Percentiles rank a stretch among this genome's conserved stretches.
Conservation (phyloP, 352 stramenopile genomes). For the Pythium guiyangense region DNA sequence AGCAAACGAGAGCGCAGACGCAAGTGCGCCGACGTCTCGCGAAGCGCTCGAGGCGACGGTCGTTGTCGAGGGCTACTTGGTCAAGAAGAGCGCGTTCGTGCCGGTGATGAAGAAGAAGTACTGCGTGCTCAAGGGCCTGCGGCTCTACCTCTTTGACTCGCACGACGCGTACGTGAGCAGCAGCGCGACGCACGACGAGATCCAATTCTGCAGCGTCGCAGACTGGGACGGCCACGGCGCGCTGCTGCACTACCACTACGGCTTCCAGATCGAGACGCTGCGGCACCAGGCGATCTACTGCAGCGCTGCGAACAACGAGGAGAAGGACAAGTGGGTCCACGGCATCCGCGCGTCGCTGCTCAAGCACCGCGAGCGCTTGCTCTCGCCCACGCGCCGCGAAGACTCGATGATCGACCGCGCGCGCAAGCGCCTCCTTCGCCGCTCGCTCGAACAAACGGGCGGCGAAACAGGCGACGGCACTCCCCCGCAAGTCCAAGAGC, state of each 20-base stretch:
- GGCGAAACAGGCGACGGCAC: not conserved
- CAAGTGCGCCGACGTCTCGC: not conserved
- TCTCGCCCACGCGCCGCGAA: conserved; percentile 21
- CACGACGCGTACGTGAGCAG: conserved; percentile 32
- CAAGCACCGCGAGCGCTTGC: conserved; percentile 25
- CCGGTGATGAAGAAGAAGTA: conserved; percentile 65
- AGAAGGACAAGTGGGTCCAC: conserved; percentile 64
- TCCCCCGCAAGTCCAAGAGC: not conserved
- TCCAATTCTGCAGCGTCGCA: conserved; percentile 35
- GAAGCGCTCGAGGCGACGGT: conserved; percentile 5
- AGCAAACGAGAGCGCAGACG: not conserved
- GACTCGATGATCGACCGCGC: conserved; percentile 21
- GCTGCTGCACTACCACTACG: conserved; percentile 67
- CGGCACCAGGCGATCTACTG: conserved; percentile 53
- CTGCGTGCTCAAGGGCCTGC: conserved; percentile 38
- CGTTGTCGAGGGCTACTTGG: conserved; percentile 53
- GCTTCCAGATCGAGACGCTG: conserved; percentile 63
- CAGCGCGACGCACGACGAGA: conserved; percentile 13
- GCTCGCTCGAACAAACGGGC: not conserved
- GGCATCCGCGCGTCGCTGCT: conserved; percentile 53
- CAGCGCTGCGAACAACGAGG: conserved; percentile 49
- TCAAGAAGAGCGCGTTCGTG: conserved; percentile 40
- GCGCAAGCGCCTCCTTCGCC: conserved; percentile 12
- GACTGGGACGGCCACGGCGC: conserved; percentile 62
- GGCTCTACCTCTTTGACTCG: conserved; percentile 36